Evolutionary conservation across 2,329 filamentous ascomycete species (phyloP).

Genomic region (Fusarium avenaceum): DNA sequence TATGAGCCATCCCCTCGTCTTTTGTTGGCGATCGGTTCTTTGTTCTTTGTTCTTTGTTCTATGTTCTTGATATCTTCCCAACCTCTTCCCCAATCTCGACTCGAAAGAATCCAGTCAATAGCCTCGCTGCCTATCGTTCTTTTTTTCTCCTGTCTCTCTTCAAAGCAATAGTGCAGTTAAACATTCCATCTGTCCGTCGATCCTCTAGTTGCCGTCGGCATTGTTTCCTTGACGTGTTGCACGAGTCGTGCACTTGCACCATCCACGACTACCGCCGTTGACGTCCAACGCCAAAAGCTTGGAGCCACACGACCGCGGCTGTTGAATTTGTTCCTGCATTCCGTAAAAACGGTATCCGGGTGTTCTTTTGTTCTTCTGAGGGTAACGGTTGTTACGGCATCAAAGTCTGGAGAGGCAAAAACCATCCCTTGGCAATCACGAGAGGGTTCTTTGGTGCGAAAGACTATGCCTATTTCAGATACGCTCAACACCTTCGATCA

Average conservation of each 20-base stretch:
- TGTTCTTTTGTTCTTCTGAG: neutral
- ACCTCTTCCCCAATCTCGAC: slow-evolving; percentile 11
- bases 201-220: slow-evolving; percentile 26
- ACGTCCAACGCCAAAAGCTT: slow-evolving; percentile 20
- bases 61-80: too few species aligned
- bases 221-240: slow-evolving; percentile 22
- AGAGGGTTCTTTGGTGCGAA: slow-evolving; percentile 8
- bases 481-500: slow-evolving; percentile 9
- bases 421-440: neutral
- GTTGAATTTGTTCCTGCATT: slow-evolving; percentile 32
- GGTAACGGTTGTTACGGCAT: neutral
- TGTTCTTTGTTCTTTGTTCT: neutral
- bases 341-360: slow-evolving; percentile 1
- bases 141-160: neutral
- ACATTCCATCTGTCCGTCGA: slow-evolving; percentile 25
- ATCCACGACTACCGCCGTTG: slow-evolving; percentile 20
- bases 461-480: slow-evolving; percentile 31
- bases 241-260: slow-evolving; percentile 38
- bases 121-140: neutral
- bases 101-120: neutral
- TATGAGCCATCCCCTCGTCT: slow-evolving; percentile 6
- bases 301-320: slow-evolving; percentile 12
- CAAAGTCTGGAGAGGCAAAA: neutral
- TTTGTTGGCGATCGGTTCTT: neutral
- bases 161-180: slow-evolving; percentile 6